These are phyloP conservation scores for Phytopythium boreale DNA, from an alignment of 352 stramenopile species.

Conservation along the genomic window DNA sequence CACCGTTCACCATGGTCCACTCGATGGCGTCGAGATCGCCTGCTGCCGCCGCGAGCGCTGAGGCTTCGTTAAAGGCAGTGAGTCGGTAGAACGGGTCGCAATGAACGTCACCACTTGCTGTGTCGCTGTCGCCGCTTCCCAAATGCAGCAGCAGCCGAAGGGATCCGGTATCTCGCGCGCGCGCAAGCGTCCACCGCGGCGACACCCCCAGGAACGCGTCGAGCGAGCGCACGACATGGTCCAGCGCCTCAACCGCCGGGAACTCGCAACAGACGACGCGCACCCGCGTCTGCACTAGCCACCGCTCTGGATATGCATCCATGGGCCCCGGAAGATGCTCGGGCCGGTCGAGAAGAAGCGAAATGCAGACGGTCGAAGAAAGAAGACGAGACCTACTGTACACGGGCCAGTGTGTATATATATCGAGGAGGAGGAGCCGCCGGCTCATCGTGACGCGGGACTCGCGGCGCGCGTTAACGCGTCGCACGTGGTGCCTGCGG, in stretches of 20 bases:
- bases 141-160: conserved; percentile 23
- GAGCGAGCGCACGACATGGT: conserved; percentile 36
- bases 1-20: conserved; percentile 17
- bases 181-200: conserved; percentile 30
- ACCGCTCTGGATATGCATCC: background rate
- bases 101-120: background rate
- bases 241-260: conserved; percentile 19
- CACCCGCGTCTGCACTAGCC: conserved; percentile 13
- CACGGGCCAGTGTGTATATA: too few species aligned
- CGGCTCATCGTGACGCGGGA: background rate
- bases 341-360: background rate
- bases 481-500: conserved; percentile 1
- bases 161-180: conserved; percentile 15
- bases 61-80: conserved; percentile 20
- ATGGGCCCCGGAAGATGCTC: too few species aligned
- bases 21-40: conserved; percentile 19
- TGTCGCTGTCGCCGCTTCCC: background rate
- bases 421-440: background rate
- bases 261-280: conserved; percentile 17
- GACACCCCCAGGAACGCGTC: conserved; percentile 32
- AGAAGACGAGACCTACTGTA: too few species aligned
- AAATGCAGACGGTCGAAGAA: too few species aligned
- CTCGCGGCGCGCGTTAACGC: background rate
- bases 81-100: conserved; percentile 22
- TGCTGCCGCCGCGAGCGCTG: conserved; percentile 13